A percentile compares a stretch with the other conserved stretches of the same genome.
Conservation (phyloP, 768 basidiomycete genomes). For the Rhodotorula toruloides region DNA sequence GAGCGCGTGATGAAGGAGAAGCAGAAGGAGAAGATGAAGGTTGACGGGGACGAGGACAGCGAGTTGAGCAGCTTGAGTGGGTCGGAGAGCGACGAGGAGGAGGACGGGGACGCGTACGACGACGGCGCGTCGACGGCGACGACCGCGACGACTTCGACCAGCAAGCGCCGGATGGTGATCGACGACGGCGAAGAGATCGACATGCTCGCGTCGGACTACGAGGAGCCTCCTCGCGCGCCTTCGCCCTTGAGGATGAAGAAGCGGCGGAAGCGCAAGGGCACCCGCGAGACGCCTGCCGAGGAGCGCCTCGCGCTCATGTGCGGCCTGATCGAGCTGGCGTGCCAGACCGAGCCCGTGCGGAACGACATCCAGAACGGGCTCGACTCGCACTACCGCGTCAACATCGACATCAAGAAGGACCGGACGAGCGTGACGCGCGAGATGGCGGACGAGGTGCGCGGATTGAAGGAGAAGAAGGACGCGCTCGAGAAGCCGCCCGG, state of each 20-base stretch:
- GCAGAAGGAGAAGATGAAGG: neutral
- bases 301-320: conserved; percentile 18
- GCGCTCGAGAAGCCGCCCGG: conserved; percentile 14
- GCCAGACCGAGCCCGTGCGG: conserved; percentile 12
- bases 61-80: conserved; percentile 1
- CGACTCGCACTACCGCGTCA: neutral
- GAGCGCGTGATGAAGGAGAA: neutral
- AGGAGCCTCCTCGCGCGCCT: neutral
- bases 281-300: conserved; percentile 12
- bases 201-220: conserved; percentile 13
- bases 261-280: conserved; percentile 8
- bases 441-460: neutral
- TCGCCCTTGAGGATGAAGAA: neutral
- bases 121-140: too few relatives aligned
- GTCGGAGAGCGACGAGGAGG: neutral
- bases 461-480: neutral
- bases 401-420: neutral
- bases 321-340: conserved; percentile 13
- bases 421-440: neutral
- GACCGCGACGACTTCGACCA: neutral
- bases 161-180: neutral
- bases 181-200: conserved; percentile 5
- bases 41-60: neutral
- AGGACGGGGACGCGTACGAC: too few relatives aligned
- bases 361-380: neutral